Conservation (phyloP, 768 basidiomycete genomes). For the Termitomyces sp. region DNA sequence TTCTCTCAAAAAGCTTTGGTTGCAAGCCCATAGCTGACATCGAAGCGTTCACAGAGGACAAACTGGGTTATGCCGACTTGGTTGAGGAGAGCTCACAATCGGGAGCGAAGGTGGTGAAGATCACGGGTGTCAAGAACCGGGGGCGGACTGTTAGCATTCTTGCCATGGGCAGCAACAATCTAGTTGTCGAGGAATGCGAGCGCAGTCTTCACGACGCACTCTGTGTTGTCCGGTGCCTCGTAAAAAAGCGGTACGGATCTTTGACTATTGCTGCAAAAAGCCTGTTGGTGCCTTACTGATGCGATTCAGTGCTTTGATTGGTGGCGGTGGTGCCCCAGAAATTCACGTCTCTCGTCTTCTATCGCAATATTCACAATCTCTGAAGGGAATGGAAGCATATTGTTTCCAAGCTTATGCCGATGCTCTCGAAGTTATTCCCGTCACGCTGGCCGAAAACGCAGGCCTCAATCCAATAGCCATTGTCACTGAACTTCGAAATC, state of each 20-base stretch:
- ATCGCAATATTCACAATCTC: slow-evolving; percentile 84
- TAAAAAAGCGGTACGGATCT: slow-evolving; percentile 84
- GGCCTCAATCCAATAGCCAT: slow-evolving; percentile 97
- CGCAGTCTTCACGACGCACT: slow-evolving; percentile 96
- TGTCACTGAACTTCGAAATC: slow-evolving; percentile 95
- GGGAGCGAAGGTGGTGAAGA: slow-evolving; percentile 88
- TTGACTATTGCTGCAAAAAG: slow-evolving; percentile 17
- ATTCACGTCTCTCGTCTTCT: slow-evolving; percentile 93
- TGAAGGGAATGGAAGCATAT: slow-evolving; percentile 98
- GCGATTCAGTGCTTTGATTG: slow-evolving; percentile 70
- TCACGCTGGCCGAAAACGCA: slow-evolving; percentile 96
- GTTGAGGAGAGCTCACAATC: slow-evolving; percentile 83
- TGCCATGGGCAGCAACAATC: slow-evolving; percentile 87
- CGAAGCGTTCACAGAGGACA: slow-evolving; percentile 96
- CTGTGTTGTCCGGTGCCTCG: slow-evolving; percentile 97
- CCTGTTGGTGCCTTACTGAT: neutral
- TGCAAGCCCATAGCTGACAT: slow-evolving; percentile 97
- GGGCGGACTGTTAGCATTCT: slow-evolving; percentile 95
- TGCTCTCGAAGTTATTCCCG: slow-evolving; percentile 96
- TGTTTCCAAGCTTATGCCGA: slow-evolving; percentile 99
- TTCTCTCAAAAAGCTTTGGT: slow-evolving; percentile 90
- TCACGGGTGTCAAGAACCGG: slow-evolving; percentile 91
- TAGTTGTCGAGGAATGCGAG: slow-evolving; percentile 96
- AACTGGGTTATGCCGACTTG: slow-evolving; percentile 93
- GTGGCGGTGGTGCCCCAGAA: slow-evolving; percentile 96